Evolutionary conservation across 495 filamentous ascomycete genomes (phyloP).

Genomic region (Tuber brumale): DNA sequence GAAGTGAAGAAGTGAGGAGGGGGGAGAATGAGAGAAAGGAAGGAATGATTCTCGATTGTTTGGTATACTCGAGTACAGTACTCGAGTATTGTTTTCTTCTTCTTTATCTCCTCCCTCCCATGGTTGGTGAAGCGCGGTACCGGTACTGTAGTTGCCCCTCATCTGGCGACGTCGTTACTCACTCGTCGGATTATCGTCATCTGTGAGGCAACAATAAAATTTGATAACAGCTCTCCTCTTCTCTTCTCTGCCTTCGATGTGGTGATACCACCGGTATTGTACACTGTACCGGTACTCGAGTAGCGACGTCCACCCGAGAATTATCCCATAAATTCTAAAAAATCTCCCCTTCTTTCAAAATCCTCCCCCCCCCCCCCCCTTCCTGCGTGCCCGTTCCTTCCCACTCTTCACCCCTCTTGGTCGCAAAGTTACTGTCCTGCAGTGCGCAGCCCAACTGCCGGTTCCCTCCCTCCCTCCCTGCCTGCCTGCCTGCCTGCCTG

Average conservation of each 20-base stretch:
- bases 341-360: not conserved
- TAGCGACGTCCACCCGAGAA: not conserved
- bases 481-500: too few relatives aligned
- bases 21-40: not conserved
- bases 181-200: not conserved
- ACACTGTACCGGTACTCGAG: not conserved
- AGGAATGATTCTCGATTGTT: not conserved
- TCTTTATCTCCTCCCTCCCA: not conserved
- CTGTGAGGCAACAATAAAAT: not conserved
- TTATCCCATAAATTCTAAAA: not conserved
- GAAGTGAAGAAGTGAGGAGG: not conserved
- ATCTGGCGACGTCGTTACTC: not conserved
- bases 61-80: too few relatives aligned
- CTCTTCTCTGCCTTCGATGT: not conserved
- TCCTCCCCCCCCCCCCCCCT: not conserved
- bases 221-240: not conserved
- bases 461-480: not conserved
- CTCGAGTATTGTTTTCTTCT: not conserved
- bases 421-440: constrained; percentile 1
- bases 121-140: not conserved
- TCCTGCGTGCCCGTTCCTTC: not conserved
- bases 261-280: not conserved
- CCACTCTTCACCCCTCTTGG: not conserved
- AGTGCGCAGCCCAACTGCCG: constrained; percentile 3
- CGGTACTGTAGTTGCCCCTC: not conserved